Evolutionary conservation across 129 eudicot species (phyloP).

Genomic region (Glebionis coronaria): DNA sequence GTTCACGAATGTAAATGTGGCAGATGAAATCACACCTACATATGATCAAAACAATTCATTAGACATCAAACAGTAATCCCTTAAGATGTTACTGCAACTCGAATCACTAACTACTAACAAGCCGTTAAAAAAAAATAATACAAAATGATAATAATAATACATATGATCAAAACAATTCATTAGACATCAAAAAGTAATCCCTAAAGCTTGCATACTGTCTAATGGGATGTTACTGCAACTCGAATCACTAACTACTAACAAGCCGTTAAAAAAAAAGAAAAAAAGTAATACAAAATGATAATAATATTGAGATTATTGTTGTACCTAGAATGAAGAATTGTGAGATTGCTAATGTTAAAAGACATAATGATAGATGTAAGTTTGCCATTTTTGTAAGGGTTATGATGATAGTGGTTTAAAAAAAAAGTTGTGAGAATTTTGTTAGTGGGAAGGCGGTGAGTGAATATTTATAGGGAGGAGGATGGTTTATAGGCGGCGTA

Average conservation of each 20-base stretch:
- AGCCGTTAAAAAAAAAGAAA: too few relatives aligned
- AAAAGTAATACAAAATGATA: too few relatives aligned
- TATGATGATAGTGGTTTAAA: neutral
- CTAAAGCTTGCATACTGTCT: too few relatives aligned
- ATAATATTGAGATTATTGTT: neutral
- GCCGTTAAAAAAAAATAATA: too few relatives aligned
- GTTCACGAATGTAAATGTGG: conserved; percentile 60
- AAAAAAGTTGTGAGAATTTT: neutral
- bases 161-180: too few relatives aligned
- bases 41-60: neutral
- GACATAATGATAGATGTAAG: neutral
- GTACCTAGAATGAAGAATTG: conserved; percentile 28
- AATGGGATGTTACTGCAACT: too few relatives aligned
- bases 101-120: too few relatives aligned
- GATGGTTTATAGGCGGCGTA: conserved; percentile 22
- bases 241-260: too few relatives aligned
- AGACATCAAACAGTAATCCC: too few relatives aligned
- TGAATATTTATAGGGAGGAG: conserved; percentile 15
- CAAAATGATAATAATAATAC: neutral
- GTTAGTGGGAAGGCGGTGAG: conserved; percentile 25
- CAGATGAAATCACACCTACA: conserved; percentile 48
- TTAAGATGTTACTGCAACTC: too few relatives aligned
- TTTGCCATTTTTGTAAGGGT: conserved; percentile 16
- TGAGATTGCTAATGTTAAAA: conserved; percentile 17
- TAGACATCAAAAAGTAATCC: too few relatives aligned